phyloP scores from a whole-genome alignment of 129 eudicot genomes.

The Flaveria linearis region DNA sequence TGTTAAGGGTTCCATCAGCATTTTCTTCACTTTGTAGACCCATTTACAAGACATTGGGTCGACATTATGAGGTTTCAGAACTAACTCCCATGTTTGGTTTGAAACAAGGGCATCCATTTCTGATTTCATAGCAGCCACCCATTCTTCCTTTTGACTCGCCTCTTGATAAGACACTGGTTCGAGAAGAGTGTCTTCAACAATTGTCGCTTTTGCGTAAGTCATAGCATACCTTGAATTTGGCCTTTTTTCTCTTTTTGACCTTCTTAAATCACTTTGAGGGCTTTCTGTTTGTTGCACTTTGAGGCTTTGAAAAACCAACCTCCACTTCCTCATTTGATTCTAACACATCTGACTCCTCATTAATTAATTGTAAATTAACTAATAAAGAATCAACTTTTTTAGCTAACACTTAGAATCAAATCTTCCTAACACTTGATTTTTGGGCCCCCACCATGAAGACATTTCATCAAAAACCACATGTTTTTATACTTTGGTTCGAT shows the following conservation, averaged over 20 bases:
- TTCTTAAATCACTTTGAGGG: background rate
- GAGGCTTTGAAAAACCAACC: background rate
- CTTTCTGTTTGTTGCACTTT: background rate
- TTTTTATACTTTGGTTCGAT: background rate
- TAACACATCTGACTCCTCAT: too few species aligned
- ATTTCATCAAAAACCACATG: background rate
- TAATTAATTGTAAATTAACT: background rate
- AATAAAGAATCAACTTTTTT: background rate
- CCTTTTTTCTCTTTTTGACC: background rate
- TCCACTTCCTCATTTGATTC: background rate
- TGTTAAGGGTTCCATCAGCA: background rate
- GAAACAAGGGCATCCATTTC: background rate
- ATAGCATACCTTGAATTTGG: background rate
- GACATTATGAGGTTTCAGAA: background rate
- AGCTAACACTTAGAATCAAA: background rate
- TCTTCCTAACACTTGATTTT: background rate
- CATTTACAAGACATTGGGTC: background rate
- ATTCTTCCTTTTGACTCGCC: background rate
- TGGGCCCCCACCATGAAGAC: background rate
- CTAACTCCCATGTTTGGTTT: constrained; percentile 1
- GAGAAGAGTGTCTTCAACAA: background rate
- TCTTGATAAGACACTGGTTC: background rate
- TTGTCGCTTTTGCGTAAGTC: background rate
- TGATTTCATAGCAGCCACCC: background rate
- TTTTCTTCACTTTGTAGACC: background rate